Evolutionary conservation across 2,329 filamentous ascomycete species (phyloP), one percentile per base, ranked within the genome.

Genomic region (Talaromyces verruculosus): DNA sequence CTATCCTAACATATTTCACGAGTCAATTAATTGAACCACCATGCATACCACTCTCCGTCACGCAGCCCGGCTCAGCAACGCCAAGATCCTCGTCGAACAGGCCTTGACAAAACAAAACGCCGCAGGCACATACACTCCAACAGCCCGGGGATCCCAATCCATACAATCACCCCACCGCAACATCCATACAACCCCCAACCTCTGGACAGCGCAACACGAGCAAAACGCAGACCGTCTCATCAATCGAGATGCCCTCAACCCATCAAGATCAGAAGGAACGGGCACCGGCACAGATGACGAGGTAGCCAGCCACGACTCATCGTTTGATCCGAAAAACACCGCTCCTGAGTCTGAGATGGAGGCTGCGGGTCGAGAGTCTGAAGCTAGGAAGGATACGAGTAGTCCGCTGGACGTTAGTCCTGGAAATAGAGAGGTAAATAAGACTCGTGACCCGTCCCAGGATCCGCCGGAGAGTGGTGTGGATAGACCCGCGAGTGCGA

Each of bases 321-420:
- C 92, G 0, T 96, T 91, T 77, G 84, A 92, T 74, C 87, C 88
- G 0, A 78, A 82, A 64, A 86, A 86, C 75, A 93, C 90, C 30
- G 80, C 83, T 22, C 92, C 92, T 0, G 88, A 92, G 73, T 73
- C 78, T 25, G 85, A 87, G 43, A 67, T 76, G 10, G 67, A 72
- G 19, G 74, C 72, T 4, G 73, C 75, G 0, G 71, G 72, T 55
- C 64, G 71, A 41, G 77, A 84, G 80, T 70, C 74, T 67, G 69
- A 78, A 5, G 78, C 74, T 6, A 72, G 79, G 35, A 80, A 76
- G 2, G 75, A 78, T 69, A 69, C 73, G 28, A 76, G 76, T 39
- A 84, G 85, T 69, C 84, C 87, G 5, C 71, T 90, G 51, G 82
- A 89, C 57, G 84, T 85, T 28, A 88, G 85, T 69, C 85, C 87